phyloP scores from a whole-genome alignment of 2,329 filamentous ascomycete species.

The Fusarium azukiicola region DNA sequence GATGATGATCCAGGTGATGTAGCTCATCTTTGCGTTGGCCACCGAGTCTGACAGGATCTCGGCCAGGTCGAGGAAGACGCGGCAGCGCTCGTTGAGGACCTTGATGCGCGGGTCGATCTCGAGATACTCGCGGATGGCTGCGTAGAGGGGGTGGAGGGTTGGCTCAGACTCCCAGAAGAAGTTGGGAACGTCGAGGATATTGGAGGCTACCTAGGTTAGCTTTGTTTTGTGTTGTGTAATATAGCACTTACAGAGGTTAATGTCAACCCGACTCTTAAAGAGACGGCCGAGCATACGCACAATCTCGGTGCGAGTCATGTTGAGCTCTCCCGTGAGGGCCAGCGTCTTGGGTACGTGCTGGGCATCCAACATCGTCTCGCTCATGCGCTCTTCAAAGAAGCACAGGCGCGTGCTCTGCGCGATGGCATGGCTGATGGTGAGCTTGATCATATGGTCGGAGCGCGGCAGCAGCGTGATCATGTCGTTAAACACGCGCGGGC shows the following conservation, averaged over 20 bases:
- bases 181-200: conserved; percentile 96
- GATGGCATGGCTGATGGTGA: conserved; percentile 98
- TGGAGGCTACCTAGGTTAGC: conserved; percentile 82
- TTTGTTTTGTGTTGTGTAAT: conserved; percentile 18
- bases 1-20: conserved; percentile 99
- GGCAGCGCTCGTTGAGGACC: conserved; percentile 97
- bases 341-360: conserved; percentile 95
- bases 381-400: conserved; percentile 98
- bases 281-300: conserved; percentile 94
- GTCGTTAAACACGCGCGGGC: conserved; percentile 97
- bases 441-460: conserved; percentile 98
- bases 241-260: conserved; percentile 91
- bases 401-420: conserved; percentile 98
- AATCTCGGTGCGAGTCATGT: conserved; percentile 95
- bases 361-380: conserved; percentile 94
- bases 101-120: conserved; percentile 98
- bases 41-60: conserved; percentile 97
- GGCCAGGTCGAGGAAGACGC: conserved; percentile 97
- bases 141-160: conserved; percentile 95
- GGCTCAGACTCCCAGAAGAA: conserved; percentile 99
- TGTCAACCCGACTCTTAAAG: conserved; percentile 97
- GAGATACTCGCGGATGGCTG: conserved; percentile 96
- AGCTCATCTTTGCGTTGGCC: conserved; percentile 96
- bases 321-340: conserved; percentile 93
- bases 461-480: conserved; percentile 98